A percentile compares a stretch with the other conserved stretches of the same genome.
These are phyloP conservation scores for Samsoniella hepiali DNA, from an alignment of 2,329 filamentous ascomycete genomes.

Conservation along the genomic window DNA sequence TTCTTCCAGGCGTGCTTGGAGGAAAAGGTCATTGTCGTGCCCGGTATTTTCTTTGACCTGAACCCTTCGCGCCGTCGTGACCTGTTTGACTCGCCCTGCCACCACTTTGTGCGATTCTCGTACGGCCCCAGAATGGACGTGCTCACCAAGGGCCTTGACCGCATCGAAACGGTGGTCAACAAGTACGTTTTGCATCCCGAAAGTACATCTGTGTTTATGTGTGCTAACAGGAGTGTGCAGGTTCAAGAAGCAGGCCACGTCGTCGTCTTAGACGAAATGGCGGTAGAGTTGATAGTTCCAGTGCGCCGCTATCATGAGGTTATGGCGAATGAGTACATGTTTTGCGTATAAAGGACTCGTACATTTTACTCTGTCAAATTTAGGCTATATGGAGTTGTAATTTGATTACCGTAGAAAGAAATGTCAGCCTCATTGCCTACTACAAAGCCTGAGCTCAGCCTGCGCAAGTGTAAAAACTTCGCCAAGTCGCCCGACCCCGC, in stretches of 20 bases:
- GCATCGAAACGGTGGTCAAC: constrained; percentile 76
- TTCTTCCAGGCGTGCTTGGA: constrained; percentile 93
- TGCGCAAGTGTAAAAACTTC: not conserved
- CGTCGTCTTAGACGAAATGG: not conserved
- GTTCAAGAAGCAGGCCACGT: constrained; percentile 23
- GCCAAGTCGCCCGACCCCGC: not conserved
- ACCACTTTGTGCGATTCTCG: constrained; percentile 82
- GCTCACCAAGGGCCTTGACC: constrained; percentile 74
- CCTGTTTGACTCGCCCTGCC: constrained; percentile 90
- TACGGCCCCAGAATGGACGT: constrained; percentile 82
- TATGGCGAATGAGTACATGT: constrained; percentile 4
- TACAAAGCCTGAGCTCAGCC: not conserved
- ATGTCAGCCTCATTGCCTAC: not conserved
- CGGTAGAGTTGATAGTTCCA: not conserved
- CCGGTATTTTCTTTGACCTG: constrained; percentile 96
- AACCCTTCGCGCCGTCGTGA: constrained; percentile 88
- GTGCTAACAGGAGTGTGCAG: constrained; percentile 20
- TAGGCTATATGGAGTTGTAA: not conserved
- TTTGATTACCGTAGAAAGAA: not conserved
- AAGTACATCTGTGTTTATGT: not conserved
- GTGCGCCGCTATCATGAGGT: not conserved
- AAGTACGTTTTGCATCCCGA: constrained; percentile 49
- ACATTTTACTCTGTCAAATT: not conserved
- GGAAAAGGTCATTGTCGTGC: constrained; percentile 95
- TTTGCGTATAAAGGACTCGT: not conserved